A percentile compares a stretch with the other conserved stretches of the same genome.
phyloP scores from a whole-genome alignment of 2,329 filamentous ascomycete species.

The Sclerotiophoma versabilis region DNA sequence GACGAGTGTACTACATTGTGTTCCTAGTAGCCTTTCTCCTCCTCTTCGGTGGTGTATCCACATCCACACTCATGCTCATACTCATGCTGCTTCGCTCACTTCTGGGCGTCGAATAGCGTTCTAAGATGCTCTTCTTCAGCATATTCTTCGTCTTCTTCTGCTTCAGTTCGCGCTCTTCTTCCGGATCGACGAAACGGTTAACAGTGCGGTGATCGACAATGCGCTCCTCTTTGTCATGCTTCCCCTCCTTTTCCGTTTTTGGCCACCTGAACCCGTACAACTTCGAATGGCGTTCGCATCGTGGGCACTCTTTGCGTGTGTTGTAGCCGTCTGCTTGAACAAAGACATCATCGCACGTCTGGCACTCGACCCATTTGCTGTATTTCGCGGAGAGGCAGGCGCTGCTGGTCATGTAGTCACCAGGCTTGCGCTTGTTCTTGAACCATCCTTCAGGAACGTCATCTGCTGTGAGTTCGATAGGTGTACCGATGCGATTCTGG shows the following conservation, averaged over 20 bases:
- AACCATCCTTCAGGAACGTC: conserved; percentile 28
- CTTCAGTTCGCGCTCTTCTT: conserved; percentile 61
- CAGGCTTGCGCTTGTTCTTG: conserved; percentile 46
- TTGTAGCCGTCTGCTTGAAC: conserved; percentile 87
- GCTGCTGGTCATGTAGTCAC: conserved; percentile 78
- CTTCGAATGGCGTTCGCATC: conserved; percentile 95
- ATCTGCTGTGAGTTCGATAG: conserved; percentile 32
- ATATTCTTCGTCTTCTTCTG: conserved; percentile 38
- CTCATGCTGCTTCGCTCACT: conserved; percentile 36
- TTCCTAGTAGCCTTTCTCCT: conserved; percentile 33
- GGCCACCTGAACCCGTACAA: conserved; percentile 96
- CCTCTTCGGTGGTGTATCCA: conserved; percentile 32
- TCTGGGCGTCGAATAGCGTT: conserved; percentile 39
- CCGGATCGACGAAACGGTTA: conserved; percentile 80
- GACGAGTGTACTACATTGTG: conserved; percentile 36
- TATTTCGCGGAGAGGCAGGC: conserved; percentile 78
- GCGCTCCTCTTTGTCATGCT: conserved; percentile 71
- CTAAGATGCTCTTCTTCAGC: conserved; percentile 30
- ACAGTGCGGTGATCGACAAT: conserved; percentile 86
- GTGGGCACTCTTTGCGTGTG: conserved; percentile 83
- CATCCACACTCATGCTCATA: conserved; percentile 31
- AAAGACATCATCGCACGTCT: conserved; percentile 80
- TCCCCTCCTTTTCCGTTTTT: conserved; percentile 84
- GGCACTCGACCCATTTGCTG: conserved; percentile 87
- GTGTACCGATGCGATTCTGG: conserved; percentile 39